Conservation (phyloP, 2,329 filamentous ascomycete genomes). For the Penicillium sp. region DNA sequence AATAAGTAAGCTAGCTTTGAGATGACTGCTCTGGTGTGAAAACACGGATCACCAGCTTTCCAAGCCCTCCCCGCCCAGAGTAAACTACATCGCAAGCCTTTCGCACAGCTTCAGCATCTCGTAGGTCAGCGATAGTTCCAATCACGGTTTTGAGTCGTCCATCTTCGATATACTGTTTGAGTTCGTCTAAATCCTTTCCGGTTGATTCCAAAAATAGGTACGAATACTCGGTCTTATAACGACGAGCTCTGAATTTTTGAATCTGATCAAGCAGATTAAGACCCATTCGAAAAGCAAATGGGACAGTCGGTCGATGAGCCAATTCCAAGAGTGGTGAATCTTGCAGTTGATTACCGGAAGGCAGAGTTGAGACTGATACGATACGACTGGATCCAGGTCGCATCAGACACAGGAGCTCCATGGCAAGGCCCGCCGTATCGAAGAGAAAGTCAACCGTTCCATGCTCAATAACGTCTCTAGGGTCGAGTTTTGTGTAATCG, state of each 20-base stretch:
- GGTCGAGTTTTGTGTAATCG: constrained; percentile 53
- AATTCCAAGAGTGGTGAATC: constrained; percentile 33
- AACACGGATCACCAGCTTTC: constrained; percentile 50
- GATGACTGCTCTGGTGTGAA: background rate
- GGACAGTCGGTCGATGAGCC: constrained; percentile 31
- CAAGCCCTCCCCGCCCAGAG: constrained; percentile 49
- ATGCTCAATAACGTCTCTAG: constrained; percentile 43
- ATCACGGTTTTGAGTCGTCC: constrained; percentile 52
- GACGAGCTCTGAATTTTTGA: constrained; percentile 49
- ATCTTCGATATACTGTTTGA: constrained; percentile 47
- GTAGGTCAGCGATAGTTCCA: constrained; percentile 47
- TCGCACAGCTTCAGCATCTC: constrained; percentile 51
- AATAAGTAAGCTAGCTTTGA: background rate
- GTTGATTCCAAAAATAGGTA: constrained; percentile 51
- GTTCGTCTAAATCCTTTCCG: constrained; percentile 49
- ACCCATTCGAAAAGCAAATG: constrained; percentile 25
- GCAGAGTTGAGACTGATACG: constrained; percentile 42
- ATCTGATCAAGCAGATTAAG: constrained; percentile 42
- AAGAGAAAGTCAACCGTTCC: constrained; percentile 55
- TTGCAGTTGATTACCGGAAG: constrained; percentile 44
- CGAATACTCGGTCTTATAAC: constrained; percentile 47
- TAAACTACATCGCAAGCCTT: constrained; percentile 48
- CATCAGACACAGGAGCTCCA: constrained; percentile 50
- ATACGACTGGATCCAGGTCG: constrained; percentile 37
- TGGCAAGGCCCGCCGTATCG: constrained; percentile 51